Base-by-base conservation (phyloP, 305 asterid species). In the Withania somnifera region DNA sequence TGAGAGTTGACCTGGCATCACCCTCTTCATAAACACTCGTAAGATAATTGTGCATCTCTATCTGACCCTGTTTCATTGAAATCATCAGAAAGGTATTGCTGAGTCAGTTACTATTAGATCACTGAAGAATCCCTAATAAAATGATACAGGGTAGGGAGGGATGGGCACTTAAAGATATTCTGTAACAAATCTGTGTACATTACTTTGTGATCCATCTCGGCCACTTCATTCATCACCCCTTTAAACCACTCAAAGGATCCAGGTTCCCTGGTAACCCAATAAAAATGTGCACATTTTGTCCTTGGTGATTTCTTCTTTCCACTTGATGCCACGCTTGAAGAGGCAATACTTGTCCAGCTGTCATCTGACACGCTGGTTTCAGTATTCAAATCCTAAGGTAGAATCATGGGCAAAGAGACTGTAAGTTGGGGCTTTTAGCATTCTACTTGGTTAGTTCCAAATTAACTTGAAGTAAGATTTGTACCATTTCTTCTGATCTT, bases 201-300 rank as follows among this genome's bases (percentile, higher is more conserved):
- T 88, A 92, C 98, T 90, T 95, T 92, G 83, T 90, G 93, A 89
- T 95, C 98, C 92, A 95, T 89, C 88, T 92, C 98, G 19, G 98
- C 98, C 58, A 93, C 87, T 89, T 95, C 98, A 87, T 92, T 88
- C 97, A 95, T 95, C 76, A 95, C 98, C 67, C 95, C 98, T 86
- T 95, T 95, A 87, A 95, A 95, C 98, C 98, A 95, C 87, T 95
- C 98, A 52, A 95, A 93, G 20, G 98, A 95, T n/a, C 94, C 98
- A 6, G 92, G 92, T 73, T 95, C 98, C 89, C 98, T 90, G 20
- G 98, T 95, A 56, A 95, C 98, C 98, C 98, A 93, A 60, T 89
- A 95, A 84, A 93, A 91, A 85, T 93, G 97, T 58, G 98, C 98
- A 51, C 84, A 89, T 85, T 91, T 90, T 36, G 86, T 85, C 84